A percentile compares a stretch with the other conserved stretches of the same genome.
These are phyloP conservation scores for Termitomyces sp. DNA, from an alignment of 768 basidiomycete species.

Conservation along the genomic window DNA sequence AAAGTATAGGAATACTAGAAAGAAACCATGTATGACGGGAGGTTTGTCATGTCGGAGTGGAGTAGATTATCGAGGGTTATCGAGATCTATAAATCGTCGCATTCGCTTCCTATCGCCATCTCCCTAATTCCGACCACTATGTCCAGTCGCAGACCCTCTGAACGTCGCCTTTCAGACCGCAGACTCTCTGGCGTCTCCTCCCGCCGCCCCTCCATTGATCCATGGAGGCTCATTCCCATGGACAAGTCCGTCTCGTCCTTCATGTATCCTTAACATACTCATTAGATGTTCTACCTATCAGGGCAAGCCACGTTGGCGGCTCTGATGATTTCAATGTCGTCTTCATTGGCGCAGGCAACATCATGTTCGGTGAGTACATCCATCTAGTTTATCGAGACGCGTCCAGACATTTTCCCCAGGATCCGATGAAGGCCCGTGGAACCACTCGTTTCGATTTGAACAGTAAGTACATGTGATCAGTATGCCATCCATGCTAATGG, in stretches of 20 bases:
- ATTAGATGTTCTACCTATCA: constrained; percentile 20
- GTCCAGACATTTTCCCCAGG: constrained; percentile 37
- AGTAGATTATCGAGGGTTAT: constrained; percentile 6
- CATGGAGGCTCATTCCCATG: constrained; percentile 72
- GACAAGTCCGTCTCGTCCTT: constrained; percentile 51
- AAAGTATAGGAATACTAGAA: background rate
- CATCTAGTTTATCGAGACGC: background rate
- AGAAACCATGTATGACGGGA: background rate
- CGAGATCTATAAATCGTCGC: constrained; percentile 5
- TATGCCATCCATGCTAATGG: constrained; percentile 9
- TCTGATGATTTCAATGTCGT: constrained; percentile 87
- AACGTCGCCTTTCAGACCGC: constrained; percentile 47
- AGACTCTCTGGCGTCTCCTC: constrained; percentile 42
- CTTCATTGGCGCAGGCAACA: constrained; percentile 94
- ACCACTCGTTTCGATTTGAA: constrained; percentile 88
- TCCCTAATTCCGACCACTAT: constrained; percentile 12
- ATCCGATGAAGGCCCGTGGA: constrained; percentile 88
- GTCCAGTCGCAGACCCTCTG: constrained; percentile 43
- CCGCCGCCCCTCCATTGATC: constrained; percentile 73
- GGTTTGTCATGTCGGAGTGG: background rate
- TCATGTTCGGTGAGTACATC: constrained; percentile 81
- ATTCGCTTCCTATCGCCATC: background rate
- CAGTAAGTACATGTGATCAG: constrained; percentile 52
- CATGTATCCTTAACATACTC: constrained; percentile 8
- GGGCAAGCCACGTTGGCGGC: constrained; percentile 49